Evolutionary conservation across 129 eudicot genomes (phyloP), one percentile per base, ranked within the genome.

Genomic region (Logfia minima): DNA sequence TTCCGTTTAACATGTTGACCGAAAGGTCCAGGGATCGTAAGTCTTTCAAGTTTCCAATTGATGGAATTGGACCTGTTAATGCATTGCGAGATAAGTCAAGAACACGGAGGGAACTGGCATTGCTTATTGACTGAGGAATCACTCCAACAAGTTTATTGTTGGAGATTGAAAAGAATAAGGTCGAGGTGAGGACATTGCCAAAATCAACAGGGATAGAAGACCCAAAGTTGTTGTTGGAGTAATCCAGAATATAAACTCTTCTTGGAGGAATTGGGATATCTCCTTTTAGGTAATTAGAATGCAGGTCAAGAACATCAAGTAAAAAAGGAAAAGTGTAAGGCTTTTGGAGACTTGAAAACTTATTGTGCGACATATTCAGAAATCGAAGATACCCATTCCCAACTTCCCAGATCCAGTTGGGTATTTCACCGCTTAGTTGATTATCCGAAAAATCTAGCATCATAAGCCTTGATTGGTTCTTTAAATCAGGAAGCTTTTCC

Each of bases 391-490:
- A 63, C 22, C 81, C 85, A 28, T 79, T 72, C 14, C 84, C 86
- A 24, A 60, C 68, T 16, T 79, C 69, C 92, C 92, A 90, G 21
- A 90, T 68, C 92, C 90, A 87, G 64, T 75, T 87, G 4, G 96
- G 96, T 55, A 90, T 81, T 65, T 81, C 86, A 29, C 92, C 92
- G 0, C 56, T 31, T 14, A 90, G 53, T 32, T 77, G 70, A 39
- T 87, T 87, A 53, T 74, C 79, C 1, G 92, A 85, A 80, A 90
- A 87, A 76, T 90, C 96, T 19, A 90, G 37, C 77, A 76, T 67
- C 80, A 48, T 34, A 39, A 90, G 51, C 14, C 37, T 69, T 56
- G 87, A 60, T 19, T 83, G 90, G 71, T 82, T 85, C 73, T 32
- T 78, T 29, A 85, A 21, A 52, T 64, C 73, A 18, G 96, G 92